Percentiles rank a stretch among this genome's conserved stretches.
Evolutionary conservation across 768 basidiomycete species (phyloP).

Genomic region (Tylopilus vinaceipallidus): DNA sequence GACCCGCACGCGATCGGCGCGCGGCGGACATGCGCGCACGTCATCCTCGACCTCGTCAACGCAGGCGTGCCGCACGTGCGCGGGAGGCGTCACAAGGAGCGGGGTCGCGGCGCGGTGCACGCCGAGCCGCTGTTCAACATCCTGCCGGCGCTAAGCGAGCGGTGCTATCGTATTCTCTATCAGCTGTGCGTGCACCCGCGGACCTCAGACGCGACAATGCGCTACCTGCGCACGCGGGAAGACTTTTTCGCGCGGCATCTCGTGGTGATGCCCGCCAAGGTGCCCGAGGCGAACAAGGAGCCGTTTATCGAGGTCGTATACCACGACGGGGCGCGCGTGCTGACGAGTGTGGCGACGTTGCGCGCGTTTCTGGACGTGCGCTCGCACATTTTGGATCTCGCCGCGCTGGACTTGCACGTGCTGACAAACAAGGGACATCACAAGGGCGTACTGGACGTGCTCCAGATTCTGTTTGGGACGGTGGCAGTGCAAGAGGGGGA

Average conservation of each 20-base stretch:
- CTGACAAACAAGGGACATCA: slow-evolving; percentile 75
- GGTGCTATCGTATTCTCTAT: slow-evolving; percentile 77
- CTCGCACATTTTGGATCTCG: slow-evolving; percentile 81
- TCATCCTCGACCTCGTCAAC: slow-evolving; percentile 76
- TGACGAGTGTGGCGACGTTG: slow-evolving; percentile 65
- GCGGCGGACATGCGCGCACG: slow-evolving; percentile 71
- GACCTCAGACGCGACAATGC: slow-evolving; percentile 77
- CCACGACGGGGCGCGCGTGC: slow-evolving; percentile 64
- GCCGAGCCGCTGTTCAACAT: slow-evolving; percentile 55
- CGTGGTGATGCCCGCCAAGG: slow-evolving; percentile 66
- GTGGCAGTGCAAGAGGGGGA: slow-evolving; percentile 45
- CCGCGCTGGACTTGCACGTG: slow-evolving; percentile 85
- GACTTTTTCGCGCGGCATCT: slow-evolving; percentile 89
- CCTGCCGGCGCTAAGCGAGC: slow-evolving; percentile 80
- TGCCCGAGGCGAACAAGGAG: slow-evolving; percentile 48
- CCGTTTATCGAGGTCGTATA: slow-evolving; percentile 61
- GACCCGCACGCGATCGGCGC: slow-evolving; percentile 76
- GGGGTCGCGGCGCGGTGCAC: slow-evolving; percentile 26
- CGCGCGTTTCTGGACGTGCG: slow-evolving; percentile 79
- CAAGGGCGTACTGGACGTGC: slow-evolving; percentile 69
- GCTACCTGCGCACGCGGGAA: slow-evolving; percentile 84
- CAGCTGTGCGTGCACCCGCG: slow-evolving; percentile 86
- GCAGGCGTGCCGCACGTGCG: slow-evolving; percentile 63
- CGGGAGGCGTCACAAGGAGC: slow-evolving; percentile 42
- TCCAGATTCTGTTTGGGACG: slow-evolving; percentile 80